phyloP scores from a whole-genome alignment of 331 rosid species.

The Rhamnella rubrinervis region DNA sequence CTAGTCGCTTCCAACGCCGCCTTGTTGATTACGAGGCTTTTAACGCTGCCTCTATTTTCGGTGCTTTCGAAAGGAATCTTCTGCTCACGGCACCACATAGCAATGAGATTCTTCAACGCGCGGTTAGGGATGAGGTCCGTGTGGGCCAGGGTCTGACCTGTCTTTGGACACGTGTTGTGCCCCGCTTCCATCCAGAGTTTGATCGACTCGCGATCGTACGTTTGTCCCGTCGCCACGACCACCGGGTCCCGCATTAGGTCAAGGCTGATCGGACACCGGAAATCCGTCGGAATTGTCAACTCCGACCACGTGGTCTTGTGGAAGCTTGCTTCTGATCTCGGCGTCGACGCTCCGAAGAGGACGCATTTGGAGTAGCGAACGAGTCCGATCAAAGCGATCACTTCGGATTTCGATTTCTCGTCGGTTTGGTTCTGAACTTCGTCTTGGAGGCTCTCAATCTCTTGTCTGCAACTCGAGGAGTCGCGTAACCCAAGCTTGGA shows the following conservation, averaged over 20 bases:
- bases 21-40: constrained; percentile 45
- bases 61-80: constrained; percentile 55
- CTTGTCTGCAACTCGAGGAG: constrained; percentile 64
- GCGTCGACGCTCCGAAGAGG: constrained; percentile 69
- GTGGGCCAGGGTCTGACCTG: constrained; percentile 79
- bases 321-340: constrained; percentile 11
- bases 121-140: constrained; percentile 61
- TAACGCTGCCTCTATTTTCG: constrained; percentile 25
- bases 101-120: constrained; percentile 64
- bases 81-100: constrained; percentile 83
- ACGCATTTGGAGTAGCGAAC: constrained; percentile 85
- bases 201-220: constrained; percentile 79
- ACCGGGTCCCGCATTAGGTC: constrained; percentile 93
- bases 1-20: constrained; percentile 75
- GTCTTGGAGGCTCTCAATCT: constrained; percentile 67
- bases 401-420: constrained; percentile 57
- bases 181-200: constrained; percentile 80
- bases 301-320: constrained; percentile 42
- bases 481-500: constrained; percentile 48
- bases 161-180: constrained; percentile 91
- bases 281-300: constrained; percentile 52
- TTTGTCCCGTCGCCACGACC: constrained; percentile 93
- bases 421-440: constrained; percentile 64
- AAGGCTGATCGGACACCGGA: constrained; percentile 74
- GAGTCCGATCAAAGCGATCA: constrained; percentile 66